phyloP scores from a whole-genome alignment of 1,284 basidiomycete species.

The Puccinia horiana region DNA sequence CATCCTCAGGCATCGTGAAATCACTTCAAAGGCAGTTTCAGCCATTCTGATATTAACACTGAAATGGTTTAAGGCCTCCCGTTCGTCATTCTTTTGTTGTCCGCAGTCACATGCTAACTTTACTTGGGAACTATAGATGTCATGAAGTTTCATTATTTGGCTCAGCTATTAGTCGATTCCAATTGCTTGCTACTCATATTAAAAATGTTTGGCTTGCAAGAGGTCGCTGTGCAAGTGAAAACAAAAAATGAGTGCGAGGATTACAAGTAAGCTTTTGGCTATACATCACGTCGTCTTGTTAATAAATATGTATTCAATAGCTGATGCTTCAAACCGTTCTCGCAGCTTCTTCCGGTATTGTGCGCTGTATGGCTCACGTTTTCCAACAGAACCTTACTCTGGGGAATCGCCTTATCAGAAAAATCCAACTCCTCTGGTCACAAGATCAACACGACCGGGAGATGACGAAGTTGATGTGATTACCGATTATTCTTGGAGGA shows the following conservation, averaged over 20 bases:
- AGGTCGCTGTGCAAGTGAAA: constrained; percentile 77
- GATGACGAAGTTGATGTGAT: constrained; percentile 87
- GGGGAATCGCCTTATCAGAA: neutral
- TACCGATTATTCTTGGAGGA: constrained; percentile 93
- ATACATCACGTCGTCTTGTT: too few relatives aligned
- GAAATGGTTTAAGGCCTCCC: constrained; percentile 98
- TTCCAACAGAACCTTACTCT: constrained; percentile 18
- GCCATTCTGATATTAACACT: constrained; percentile 85
- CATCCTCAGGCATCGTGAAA: constrained; percentile 91
- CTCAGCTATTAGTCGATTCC: constrained; percentile 89
- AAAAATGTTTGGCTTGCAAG: constrained; percentile 97
- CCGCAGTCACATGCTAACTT: constrained; percentile 8
- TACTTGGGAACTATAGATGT: constrained; percentile 62
- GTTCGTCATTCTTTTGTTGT: constrained; percentile 27
- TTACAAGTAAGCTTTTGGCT: constrained; percentile 57
- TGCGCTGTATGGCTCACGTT: constrained; percentile 64
- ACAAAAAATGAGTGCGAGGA: constrained; percentile 86
- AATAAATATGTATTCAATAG: neutral
- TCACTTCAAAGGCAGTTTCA: constrained; percentile 94
- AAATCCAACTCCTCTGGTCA: constrained; percentile 51
- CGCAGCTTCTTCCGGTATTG: constrained; percentile 89
- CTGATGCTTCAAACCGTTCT: constrained; percentile 56
- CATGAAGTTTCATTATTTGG: constrained; percentile 98
- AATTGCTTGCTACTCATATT: constrained; percentile 91
- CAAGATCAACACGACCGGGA: constrained; percentile 53